Percentiles rank a stretch among this genome's conserved stretches.
Conservation (phyloP, 1,284 basidiomycete species). For the Naganishia cerealis region DNA sequence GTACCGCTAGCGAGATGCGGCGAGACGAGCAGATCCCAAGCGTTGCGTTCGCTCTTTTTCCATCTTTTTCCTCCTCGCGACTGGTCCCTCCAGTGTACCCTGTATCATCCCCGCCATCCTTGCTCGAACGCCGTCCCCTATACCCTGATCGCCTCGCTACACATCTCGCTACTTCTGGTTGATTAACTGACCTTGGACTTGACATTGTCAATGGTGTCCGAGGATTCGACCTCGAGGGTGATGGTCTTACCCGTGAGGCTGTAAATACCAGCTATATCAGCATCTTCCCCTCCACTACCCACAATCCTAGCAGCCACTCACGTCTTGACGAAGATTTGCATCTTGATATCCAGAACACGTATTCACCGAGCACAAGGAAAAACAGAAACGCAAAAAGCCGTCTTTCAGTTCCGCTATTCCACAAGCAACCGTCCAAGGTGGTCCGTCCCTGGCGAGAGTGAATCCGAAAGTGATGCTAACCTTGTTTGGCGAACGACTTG, state of each 20-base stretch:
- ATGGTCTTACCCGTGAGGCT: conserved; percentile 62
- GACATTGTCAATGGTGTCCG: conserved; percentile 65
- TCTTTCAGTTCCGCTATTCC: conserved; percentile 25
- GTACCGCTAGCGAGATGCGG: background rate
- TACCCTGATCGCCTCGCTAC: background rate
- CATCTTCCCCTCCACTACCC: background rate
- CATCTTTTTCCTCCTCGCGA: background rate
- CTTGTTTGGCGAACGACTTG: conserved; percentile 25
- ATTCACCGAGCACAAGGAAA: background rate
- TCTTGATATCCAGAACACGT: conserved; percentile 43
- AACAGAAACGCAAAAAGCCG: conserved; percentile 16
- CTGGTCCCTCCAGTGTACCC: background rate
- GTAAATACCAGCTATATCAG: conserved; percentile 51
- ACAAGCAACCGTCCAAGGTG: background rate
- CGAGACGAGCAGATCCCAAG: background rate
- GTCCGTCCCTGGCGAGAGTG: background rate
- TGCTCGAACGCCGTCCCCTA: background rate
- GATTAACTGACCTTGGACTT: conserved; percentile 54
- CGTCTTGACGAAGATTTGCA: conserved; percentile 62
- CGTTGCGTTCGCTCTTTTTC: background rate
- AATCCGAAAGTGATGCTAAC: conserved; percentile 12
- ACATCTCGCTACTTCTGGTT: background rate
- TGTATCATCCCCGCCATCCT: background rate
- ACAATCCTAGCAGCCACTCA: conserved; percentile 31
- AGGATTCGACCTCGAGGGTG: conserved; percentile 62